Evolutionary conservation across 2,329 filamentous ascomycete species (phyloP), one percentile per base, ranked within the genome.

Genomic region (Penicillium sp.): DNA sequence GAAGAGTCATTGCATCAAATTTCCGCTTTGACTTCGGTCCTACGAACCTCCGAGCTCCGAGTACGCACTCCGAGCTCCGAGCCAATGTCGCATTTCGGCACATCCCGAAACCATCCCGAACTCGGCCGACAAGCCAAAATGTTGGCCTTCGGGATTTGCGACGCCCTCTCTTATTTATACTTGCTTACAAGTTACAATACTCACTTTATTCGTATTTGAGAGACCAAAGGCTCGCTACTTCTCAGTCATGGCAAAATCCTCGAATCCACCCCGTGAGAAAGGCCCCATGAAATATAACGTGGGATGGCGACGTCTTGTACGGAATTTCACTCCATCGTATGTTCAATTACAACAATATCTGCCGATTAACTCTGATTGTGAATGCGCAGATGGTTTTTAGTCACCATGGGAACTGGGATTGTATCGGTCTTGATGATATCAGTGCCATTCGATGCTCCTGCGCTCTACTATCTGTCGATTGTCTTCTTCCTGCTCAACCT

Each of bases 341-440:
- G 76, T 45, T n/a, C 3, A 11, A 14, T 8, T 14, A 19, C 40
- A 14, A 27, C 31, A 8, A 2, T 10, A 12, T 12, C 3, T 27
- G 7, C 11, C 6, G 25, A 6, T 18, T 25, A 25, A 28, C 31
- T 25, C 31, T 33, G n/a, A 35, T n/a, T 29, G 3, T 7, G 7
- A 33, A 16, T 10, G 35, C 33, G 8, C 3, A 74, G 78, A 64
- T 83, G 81, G 80, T 83, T 82, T 61, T 72, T 77, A 2, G 75
- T 78, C 28, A 81, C 75, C 36, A 83, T 88, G 83, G 84, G 84
- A 25, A 88, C 84, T 0, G 85, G 84, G 16, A 80, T 88, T 33
- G 80, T 84, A 8, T 80, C 80, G 1, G 77, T 86, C 33, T 72
- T 88, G 16, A 73, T 88, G 14, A 73, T 80, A 55, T 77, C 78